Conservation (phyloP, 2,329 filamentous ascomycete species). For the Cercospora sp. region DNA sequence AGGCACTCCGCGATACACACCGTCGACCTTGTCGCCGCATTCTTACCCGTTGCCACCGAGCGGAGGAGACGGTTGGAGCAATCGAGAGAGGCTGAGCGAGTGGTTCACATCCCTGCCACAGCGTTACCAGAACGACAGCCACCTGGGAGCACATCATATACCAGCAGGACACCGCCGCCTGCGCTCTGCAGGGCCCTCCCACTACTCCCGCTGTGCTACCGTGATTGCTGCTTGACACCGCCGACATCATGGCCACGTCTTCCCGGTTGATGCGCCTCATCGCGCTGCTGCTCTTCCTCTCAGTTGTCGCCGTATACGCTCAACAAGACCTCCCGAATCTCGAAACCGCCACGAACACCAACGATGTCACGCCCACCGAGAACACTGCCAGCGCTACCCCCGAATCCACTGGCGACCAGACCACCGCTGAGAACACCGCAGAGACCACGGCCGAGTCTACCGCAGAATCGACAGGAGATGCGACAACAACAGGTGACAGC, state of each 20-base stretch:
- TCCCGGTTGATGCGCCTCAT: conserved; percentile 22
- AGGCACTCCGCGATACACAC: background rate
- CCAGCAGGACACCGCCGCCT: background rate
- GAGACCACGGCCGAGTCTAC: conserved; percentile 25
- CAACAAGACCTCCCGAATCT: conserved; percentile 36
- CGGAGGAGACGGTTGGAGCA: background rate
- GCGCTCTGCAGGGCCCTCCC: conserved; percentile 6
- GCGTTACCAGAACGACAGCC: conserved; percentile 13
- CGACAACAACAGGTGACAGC: conserved; percentile 27
- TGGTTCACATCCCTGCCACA: conserved; percentile 12
- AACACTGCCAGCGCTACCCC: conserved; percentile 20
- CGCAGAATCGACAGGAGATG: conserved; percentile 24
- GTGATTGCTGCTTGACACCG: background rate
- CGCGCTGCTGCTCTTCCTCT: conserved; percentile 30
- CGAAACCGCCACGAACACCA: conserved; percentile 29
- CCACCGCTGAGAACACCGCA: conserved; percentile 19
- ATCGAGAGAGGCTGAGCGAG: conserved; percentile 3
- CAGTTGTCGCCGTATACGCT: conserved; percentile 27
- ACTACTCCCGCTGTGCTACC: conserved; percentile 8
- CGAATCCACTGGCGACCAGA: conserved; percentile 12
- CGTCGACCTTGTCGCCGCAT: background rate
- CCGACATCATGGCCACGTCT: conserved; percentile 14
- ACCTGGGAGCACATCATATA: conserved; percentile 14
- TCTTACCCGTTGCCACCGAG: background rate
- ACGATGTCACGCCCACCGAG: conserved; percentile 15